Evolutionary conservation across 768 basidiomycete species (phyloP).

Genomic region (Calocybe cyanea): DNA sequence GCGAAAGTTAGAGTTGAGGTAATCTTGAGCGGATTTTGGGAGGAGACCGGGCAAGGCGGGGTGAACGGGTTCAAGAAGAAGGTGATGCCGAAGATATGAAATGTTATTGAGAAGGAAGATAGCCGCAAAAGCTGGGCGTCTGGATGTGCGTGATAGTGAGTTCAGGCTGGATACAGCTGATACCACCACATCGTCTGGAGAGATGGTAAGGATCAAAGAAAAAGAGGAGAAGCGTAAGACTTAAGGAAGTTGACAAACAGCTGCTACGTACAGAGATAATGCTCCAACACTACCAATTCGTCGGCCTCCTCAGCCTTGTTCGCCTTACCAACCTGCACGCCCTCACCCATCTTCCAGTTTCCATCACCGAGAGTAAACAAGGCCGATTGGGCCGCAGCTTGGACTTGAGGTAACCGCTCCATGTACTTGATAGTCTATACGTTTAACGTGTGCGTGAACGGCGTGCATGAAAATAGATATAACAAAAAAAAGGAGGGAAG

Average conservation of each 20-base stretch:
- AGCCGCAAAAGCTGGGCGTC: conserved; percentile 63
- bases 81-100: conserved; percentile 58
- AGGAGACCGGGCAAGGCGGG: conserved; percentile 46
- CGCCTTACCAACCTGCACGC: conserved; percentile 56
- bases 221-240: not conserved
- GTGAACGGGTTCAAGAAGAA: conserved; percentile 50
- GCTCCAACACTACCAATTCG: conserved; percentile 62
- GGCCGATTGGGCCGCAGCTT: conserved; percentile 61
- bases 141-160: conserved; percentile 55
- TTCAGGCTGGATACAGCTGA: conserved; percentile 59
- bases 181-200: conserved; percentile 68
- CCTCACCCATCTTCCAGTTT: conserved; percentile 92
- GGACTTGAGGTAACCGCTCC: conserved; percentile 66
- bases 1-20: conserved; percentile 66
- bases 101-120: conserved; percentile 82
- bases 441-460: not conserved
- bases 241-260: too few species aligned
- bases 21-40: conserved; percentile 57
- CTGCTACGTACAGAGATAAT: conserved; percentile 67
- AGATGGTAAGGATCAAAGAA: not conserved
- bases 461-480: too few species aligned
- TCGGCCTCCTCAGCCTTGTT: conserved; percentile 48
- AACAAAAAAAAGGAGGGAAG: conserved; percentile 28
- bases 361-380: conserved; percentile 76
- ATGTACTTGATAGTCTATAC: conserved; percentile 67